phyloP scores from a whole-genome alignment of 169 alveolate genomes.

The Toxoplasma gondii region DNA sequence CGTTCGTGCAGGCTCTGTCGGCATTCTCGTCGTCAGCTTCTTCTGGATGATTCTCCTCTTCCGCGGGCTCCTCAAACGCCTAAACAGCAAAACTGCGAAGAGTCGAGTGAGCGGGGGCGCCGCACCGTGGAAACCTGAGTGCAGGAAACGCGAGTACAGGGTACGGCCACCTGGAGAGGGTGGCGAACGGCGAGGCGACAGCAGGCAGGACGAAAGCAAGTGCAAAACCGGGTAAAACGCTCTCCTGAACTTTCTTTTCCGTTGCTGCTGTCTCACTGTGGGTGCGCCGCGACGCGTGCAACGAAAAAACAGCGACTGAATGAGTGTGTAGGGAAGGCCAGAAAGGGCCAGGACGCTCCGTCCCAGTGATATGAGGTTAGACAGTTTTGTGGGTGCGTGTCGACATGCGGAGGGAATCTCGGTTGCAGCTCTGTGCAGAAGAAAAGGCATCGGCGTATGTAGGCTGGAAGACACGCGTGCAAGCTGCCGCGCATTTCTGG shows the following conservation, averaged over 20 bases:
- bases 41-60: conserved; percentile 52
- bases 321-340: too few species aligned
- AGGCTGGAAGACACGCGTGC: neutral
- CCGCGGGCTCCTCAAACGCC: conserved; percentile 7
- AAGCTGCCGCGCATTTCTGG: too few species aligned
- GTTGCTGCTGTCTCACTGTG: too few species aligned
- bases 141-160: neutral
- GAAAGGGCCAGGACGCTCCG: too few species aligned
- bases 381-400: too few species aligned
- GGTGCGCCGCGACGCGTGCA: too few species aligned
- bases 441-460: neutral
- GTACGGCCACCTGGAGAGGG: neutral
- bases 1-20: neutral
- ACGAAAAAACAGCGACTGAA: too few species aligned
- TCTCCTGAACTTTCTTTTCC: too few species aligned
- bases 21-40: conserved; percentile 43
- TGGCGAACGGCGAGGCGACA: neutral
- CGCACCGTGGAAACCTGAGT: neutral
- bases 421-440: too few species aligned
- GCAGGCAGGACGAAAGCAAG: neutral
- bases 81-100: neutral
- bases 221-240: neutral
- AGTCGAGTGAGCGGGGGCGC: neutral
- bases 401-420: too few species aligned
- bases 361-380: too few species aligned